Conservation (phyloP, 116 monocot species). For the Dioscorea cayenensis region DNA sequence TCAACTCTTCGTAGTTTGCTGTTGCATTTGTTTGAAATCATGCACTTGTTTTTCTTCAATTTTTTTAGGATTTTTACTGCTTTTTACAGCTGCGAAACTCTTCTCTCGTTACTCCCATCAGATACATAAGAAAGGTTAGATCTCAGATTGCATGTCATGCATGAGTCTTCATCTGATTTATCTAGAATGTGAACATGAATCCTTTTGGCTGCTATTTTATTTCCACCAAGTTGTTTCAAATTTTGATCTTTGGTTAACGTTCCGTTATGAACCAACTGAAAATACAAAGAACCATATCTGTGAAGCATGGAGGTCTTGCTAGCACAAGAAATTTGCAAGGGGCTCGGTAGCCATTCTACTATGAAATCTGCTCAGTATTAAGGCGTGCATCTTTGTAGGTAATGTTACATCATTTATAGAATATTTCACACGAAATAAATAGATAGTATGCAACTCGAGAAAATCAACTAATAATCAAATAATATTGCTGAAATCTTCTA, state of each 20-base stretch:
- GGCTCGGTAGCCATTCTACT: conserved; percentile 38
- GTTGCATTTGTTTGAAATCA: neutral
- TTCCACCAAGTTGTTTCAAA: neutral
- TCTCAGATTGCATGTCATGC: neutral
- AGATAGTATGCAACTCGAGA: neutral
- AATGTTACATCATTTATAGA: conserved; percentile 9
- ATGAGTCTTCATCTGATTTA: neutral
- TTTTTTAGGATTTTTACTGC: conserved; percentile 66
- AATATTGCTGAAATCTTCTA: no score
- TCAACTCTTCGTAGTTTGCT: neutral
- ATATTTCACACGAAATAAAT: neutral
- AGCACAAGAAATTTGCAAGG: conserved; percentile 57
- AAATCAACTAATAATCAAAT: no score
- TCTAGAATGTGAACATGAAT: neutral
- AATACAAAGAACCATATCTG: conserved; percentile 11
- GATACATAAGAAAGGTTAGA: conserved; percentile 57
- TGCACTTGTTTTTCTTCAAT: neutral
- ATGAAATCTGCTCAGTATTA: conserved; percentile 75
- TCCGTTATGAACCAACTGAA: conserved; percentile 33
- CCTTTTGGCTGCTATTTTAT: neutral
- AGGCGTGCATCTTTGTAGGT: conserved; percentile 72
- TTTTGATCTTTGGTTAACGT: neutral
- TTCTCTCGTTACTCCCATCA: conserved; percentile 49
- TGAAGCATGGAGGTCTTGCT: conserved; percentile 77
- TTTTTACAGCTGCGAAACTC: conserved; percentile 80